Evolutionary conservation across 768 basidiomycete species (phyloP), one percentile per base, ranked within the genome.

Genomic region (Infundibulicybe gibba): DNA sequence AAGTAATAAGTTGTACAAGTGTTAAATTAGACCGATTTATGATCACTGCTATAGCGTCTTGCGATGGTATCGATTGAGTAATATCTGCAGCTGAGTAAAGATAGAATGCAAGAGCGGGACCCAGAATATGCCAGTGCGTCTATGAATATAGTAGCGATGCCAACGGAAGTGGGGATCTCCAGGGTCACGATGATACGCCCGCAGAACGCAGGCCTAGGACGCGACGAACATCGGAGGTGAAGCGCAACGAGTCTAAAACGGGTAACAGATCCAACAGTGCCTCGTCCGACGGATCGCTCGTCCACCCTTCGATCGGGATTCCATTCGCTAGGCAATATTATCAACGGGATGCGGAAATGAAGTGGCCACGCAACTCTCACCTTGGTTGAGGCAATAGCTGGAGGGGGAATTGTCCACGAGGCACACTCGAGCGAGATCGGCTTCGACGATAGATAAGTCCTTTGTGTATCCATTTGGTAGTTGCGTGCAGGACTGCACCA

Each of bases 241-340:
- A 99, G 32, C 97, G 81, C 51, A 99, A 70, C 40, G 93, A 95
- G 65, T 99, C 97, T 44, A 99, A 81, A 44, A 99, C 86, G 15
- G 97, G 97, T 19, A 99, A 71, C 43, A 97, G 79, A 70, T 98
- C 94, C 47, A 99, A 84, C 47, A 99, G 73, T 16, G 95, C 97
- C 68, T 98, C 92, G 69, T 99, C 97, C 49, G 85, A 83, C 30
- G 92, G 94, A 68, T 99, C 97, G 50, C 94, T 87, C 17, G 94
- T 97, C 97, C 97, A 98, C 41, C 97, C 97, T 75, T 98, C 95
- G 67, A 99, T 92, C 31, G 97, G 97, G 60, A 99, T 93, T 44
- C 94, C 97, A 64, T 99, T 99, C 44, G 91, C 97, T 98, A 44
- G 12, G 10, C 44, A 38, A 42, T 40, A 40, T 49, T 40, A n/a